Percentiles rank a stretch among this genome's conserved stretches.
Conservation (phyloP, 1,284 basidiomycete genomes). For the Boletellus deceptivus region DNA sequence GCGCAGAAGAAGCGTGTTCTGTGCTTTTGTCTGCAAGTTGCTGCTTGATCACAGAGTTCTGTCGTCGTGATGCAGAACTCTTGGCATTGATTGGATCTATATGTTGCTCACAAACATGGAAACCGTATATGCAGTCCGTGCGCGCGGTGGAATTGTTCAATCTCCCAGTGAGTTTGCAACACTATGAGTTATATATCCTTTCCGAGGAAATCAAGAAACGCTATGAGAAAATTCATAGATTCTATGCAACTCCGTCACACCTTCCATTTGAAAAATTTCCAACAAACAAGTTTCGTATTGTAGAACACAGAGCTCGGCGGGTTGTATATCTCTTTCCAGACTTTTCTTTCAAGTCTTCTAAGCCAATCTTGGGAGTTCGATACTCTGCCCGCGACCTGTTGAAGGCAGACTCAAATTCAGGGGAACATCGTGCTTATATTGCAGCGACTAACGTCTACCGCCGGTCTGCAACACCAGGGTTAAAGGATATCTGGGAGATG, state of each 20-base stretch:
- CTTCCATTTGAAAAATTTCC: conserved; percentile 8
- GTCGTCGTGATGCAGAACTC: conserved; percentile 28
- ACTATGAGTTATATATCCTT: conserved; percentile 29
- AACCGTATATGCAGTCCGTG: conserved; percentile 30
- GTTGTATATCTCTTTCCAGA: conserved; percentile 13
- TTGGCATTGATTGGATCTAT: conserved; percentile 36
- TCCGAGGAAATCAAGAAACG: conserved; percentile 33
- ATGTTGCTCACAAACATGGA: conserved; percentile 35
- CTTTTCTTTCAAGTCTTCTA: background rate
- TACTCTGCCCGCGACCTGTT: conserved; percentile 19
- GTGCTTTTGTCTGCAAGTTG: conserved; percentile 39
- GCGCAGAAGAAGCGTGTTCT: conserved; percentile 45
- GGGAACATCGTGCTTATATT: conserved; percentile 17
- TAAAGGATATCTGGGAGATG: conserved; percentile 5
- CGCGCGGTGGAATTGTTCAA: conserved; percentile 26
- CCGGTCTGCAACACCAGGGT: background rate
- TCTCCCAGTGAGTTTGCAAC: conserved; percentile 30
- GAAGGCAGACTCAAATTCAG: background rate
- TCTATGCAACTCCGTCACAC: background rate
- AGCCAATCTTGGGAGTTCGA: background rate
- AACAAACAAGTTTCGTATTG: background rate
- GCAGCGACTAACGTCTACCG: conserved; percentile 9
- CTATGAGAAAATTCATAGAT: conserved; percentile 17
- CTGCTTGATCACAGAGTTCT: conserved; percentile 39
- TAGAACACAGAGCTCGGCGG: conserved; percentile 12